Evolutionary conservation across 768 basidiomycete species (phyloP), one percentile per base, ranked within the genome.

Genomic region (Tylopilus rubrobrunneus): DNA sequence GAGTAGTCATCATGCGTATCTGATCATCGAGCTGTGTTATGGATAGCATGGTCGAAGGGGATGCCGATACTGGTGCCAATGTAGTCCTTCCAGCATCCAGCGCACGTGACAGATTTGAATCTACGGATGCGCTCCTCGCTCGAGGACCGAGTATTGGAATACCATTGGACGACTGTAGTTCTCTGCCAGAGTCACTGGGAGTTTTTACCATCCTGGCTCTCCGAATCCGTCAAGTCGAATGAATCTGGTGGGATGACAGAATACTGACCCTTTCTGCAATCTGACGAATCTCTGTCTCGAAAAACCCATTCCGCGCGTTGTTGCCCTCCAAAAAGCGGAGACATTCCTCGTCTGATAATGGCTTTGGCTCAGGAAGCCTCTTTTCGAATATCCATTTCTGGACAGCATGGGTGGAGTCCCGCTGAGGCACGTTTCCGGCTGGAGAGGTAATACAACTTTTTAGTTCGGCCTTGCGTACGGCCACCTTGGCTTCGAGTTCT

Each of bases 391-490:
- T 56, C 33, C 7, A 46, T 36, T 53, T 51, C 41, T 48, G 36
- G 15, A 46, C 15, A 1, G 27, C 28, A 19, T 37, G 56, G 2
- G 23, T 25, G 7, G 33, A 2, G 25, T 15, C 19, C 29, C 27
- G n/a, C 28, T 23, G 39, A 44, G 11, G 44, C n/a, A n/a, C n/a
- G n/a, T n/a, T 45, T 60, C 67, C 28, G 67, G 41, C 67, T 68
- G 42, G 45, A 5, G 50, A 59, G n/a, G 61, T 53, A 15, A 72
- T 54, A 51, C 65, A 70, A 2, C 61, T 60, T 58, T 80, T 79
- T 6, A 85, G 69, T 57, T 84, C 80, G 0, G 76, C 76, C 43
- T 85, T 84, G n/a, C 82, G 73, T 6, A 77, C 75, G 0, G 82
- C 79, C 5, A 86, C 63, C 63, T 77, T 76, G 0, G 83, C 74